Evolutionary conservation across 2,329 filamentous ascomycete genomes (phyloP), one percentile per base, ranked within the genome.

Genomic region (Cladosporium sp.): DNA sequence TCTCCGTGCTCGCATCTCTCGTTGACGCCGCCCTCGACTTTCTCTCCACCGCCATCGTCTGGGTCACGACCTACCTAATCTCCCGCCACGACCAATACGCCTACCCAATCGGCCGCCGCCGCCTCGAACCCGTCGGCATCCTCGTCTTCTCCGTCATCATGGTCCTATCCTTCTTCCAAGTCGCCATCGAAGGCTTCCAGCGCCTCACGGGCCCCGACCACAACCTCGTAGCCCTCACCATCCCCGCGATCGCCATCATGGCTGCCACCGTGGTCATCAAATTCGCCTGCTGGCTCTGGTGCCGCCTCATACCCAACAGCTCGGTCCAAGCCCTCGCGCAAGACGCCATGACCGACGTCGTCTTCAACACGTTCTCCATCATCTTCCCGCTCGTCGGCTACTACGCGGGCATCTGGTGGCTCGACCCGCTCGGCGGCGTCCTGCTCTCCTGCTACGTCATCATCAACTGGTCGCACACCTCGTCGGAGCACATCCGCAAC

Each of bases 331-430:
- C 89, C 1, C 74, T 95, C 59, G 82, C 82, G 0, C 81, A 84
- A 60, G 82, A 85, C 58, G 82, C 82, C 10, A 75, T 81, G 69
- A 78, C 87, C 0, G 87, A 95, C 63, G 87, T 95, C 28, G 83
- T 95, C 32, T 95, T 95, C 79, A 95, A 95, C 70, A 82, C 82
- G 1, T 92, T 93, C 63, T 90, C 86, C 58, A 93, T 95, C 63
- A 77, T 93, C 19, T 95, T 95, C 65, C 90, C 90, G 1, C 80
- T 95, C 8, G 77, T 88, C 51, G 88, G 88, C 19, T 91, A 81
- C 72, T 91, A 86, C 62, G 77, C 80, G n/a, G 74, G 76, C 11
- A 76, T 91, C 52, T 93, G 89, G 89, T 95, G 86, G 85, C 78
- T 93, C 28, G 89, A 95, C 64, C 82, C 88, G 6, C 76, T 88